Evolutionary conservation across 192 early-diverging fungal genomes (phyloP).

Genomic region (Podila epicladia): DNA sequence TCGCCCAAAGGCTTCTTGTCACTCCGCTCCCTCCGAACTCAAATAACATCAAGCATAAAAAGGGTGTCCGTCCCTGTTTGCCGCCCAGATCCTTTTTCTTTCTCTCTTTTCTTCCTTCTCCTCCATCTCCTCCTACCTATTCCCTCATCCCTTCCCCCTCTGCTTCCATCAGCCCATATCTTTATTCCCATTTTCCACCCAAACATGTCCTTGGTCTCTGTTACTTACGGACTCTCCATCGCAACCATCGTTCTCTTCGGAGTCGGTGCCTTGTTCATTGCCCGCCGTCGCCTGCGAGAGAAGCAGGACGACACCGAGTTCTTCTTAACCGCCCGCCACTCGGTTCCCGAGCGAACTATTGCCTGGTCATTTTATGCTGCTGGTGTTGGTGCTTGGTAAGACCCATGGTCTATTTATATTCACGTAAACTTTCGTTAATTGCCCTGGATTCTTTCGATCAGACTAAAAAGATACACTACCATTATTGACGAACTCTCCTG

Average conservation of each 20-base stretch:
- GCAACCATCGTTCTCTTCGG: slow-evolving; percentile 44
- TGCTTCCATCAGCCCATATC: background rate
- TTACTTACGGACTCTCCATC: slow-evolving; percentile 41
- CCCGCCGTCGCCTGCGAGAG: slow-evolving; percentile 35
- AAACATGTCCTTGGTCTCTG: slow-evolving; percentile 33
- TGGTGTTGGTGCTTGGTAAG: slow-evolving; percentile 44
- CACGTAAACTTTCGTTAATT: background rate
- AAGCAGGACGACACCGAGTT: slow-evolving; percentile 51
- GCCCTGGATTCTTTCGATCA: background rate
- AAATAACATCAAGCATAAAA: too few relatives aligned
- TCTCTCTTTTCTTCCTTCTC: background rate
- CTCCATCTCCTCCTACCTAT: background rate
- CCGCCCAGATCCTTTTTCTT: background rate
- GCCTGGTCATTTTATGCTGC: slow-evolving; percentile 51
- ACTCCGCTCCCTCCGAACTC: too few relatives aligned
- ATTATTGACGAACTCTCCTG: background rate
- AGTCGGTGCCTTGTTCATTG: slow-evolving; percentile 30
- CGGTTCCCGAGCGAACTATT: slow-evolving; percentile 35
- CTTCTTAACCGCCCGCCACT: slow-evolving; percentile 52
- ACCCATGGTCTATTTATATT: too few relatives aligned
- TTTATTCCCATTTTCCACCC: background rate
- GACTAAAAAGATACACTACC: background rate
- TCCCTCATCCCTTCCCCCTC: background rate
- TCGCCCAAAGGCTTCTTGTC: too few relatives aligned
- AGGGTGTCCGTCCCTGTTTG: too few relatives aligned